Evolutionary conservation across 148 eudicot genomes (phyloP).

Genomic region (Selenicereus undatus): DNA sequence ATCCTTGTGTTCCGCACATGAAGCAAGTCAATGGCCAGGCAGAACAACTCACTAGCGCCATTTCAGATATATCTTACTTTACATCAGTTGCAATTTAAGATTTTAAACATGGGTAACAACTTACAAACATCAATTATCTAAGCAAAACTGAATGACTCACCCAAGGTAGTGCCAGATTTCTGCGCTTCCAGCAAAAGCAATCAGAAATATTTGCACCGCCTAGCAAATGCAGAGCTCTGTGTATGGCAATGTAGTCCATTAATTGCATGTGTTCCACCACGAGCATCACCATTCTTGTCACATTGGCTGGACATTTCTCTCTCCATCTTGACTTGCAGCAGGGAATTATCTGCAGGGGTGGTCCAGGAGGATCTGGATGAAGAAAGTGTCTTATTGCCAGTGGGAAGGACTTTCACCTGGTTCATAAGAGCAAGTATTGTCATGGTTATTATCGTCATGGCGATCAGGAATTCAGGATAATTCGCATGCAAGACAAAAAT

Average conservation of each 20-base stretch:
- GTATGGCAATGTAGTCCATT: not conserved
- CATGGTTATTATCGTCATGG: no score
- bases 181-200: not conserved
- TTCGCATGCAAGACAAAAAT: no score
- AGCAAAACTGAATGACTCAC: not conserved
- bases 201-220: not conserved
- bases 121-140: not conserved
- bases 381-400: not conserved
- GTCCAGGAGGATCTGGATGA: not conserved
- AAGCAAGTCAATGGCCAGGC: no score
- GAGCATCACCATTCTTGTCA: not conserved
- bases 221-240: not conserved
- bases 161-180: not conserved
- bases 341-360: not conserved
- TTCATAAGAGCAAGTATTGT: not conserved
- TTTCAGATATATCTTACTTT: not conserved
- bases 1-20: no score
- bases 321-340: not conserved
- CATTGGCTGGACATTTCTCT: not conserved
- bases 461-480: no score
- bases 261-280: not conserved
- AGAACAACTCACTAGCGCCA: not conserved
- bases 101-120: not conserved
- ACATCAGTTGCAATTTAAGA: not conserved
- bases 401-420: not conserved